Evolutionary conservation across 345 rosid species (phyloP).

Genomic region (Pugionium cornutum): DNA sequence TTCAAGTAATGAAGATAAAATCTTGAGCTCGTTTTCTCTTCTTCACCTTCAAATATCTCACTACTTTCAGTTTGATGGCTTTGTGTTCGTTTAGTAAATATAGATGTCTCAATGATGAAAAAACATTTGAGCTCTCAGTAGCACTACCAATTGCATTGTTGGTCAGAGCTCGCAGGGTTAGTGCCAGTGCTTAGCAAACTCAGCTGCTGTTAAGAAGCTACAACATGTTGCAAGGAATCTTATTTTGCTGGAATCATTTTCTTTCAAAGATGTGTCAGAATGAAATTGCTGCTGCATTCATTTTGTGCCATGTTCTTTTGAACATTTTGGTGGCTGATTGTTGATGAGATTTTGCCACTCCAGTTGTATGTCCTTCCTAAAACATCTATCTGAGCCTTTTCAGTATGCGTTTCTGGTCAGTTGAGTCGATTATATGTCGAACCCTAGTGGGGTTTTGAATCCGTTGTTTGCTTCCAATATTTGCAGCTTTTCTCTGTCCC

Average conservation of each 20-base stretch:
- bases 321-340: background rate
- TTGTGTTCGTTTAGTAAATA: background rate
- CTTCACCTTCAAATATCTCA: too few relatives aligned
- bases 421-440: background rate
- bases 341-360: conserved; percentile 3
- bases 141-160: background rate
- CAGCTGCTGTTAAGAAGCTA: conserved; percentile 3
- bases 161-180: too few relatives aligned
- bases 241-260: background rate
- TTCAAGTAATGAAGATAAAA: too few relatives aligned
- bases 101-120: background rate
- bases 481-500: background rate
- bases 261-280: background rate
- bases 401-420: background rate
- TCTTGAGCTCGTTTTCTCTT: too few relatives aligned
- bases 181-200: background rate
- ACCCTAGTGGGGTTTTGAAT: background rate
- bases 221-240: conserved; percentile 7
- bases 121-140: background rate
- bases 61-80: too few relatives aligned
- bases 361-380: background rate
- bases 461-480: background rate
- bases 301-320: conserved; percentile 12
- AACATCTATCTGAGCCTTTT: conserved; percentile 3
- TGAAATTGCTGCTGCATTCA: background rate